Evolutionary conservation across 768 basidiomycete genomes (phyloP), one percentile per base, ranked within the genome.

Genomic region (Mrakia frigida): DNA sequence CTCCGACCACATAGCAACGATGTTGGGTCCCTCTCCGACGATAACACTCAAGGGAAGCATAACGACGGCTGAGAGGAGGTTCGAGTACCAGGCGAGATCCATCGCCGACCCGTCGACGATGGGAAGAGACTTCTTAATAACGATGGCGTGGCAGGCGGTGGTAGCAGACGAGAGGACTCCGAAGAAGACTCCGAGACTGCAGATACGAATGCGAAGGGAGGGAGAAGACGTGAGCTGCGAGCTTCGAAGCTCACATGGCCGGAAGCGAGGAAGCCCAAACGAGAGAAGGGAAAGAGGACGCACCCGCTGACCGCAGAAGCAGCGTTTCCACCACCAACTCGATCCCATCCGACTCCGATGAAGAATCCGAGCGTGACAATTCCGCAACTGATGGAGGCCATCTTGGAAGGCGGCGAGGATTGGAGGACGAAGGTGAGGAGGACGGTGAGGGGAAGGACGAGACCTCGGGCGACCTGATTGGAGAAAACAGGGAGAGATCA

Each of bases 321-420:
- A 35, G 35, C 25, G 65, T 68, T 68, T 68, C 70, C 70, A 23
- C 46, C 50, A 53, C 70, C 70, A 28, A 72, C 21, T 31, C 37
- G 52, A 39, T 74, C 50, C 63, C 73, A 74, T 61, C 59, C 63
- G 68, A 96, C 89, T 18, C 93, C 92, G 63, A 91, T 85, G 84
- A 96, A 91, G 86, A 98, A 98, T n/a, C 95, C 96, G 16, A 88
- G 76, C 33, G 94, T 97, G 81, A 98, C 94, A 61, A 94, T 80
- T 0, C 85, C 86, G 81, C 95, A 95, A 9, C 92, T 88, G 73
- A 88, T 65, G 43, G 95, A 87, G 78, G 94, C 91, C 43, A 87
- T 87, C n/a, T 25, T 41, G 23, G 9, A 89, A 81, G 25, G 93
- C 92, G 2, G 94, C 93, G 7, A 90, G n/a, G 56, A 82, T 78